Evolutionary conservation across 1,284 basidiomycete genomes (phyloP), one percentile per base, ranked within the genome.

Genomic region (Entoloma clypeatum): DNA sequence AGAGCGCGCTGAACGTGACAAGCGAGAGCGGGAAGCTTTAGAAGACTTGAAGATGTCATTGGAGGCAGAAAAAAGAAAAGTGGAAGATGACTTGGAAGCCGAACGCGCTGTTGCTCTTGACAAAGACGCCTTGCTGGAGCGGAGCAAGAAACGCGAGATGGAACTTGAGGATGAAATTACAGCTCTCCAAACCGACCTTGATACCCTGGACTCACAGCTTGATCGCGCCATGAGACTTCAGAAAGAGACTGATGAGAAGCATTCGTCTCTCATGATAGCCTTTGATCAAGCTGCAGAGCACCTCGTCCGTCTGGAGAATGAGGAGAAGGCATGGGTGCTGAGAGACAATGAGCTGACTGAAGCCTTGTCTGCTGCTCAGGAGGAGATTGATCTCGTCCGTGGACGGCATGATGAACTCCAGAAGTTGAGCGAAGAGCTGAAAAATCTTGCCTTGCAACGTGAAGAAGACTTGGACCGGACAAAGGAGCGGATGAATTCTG

Each of bases 231-330:
- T 91, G 57, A 71, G 78, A 45, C 70, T 83, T 41, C 82, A 89
- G 57, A 84, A 82, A 58, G 83, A 88, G 53, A 77, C 74, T 36
- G 86, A 92, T 47, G 82, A 87, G 57, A 86, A 88, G 53, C 79
- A 86, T 49, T 75, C 81, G 45, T 74, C 79, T 11, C 70, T 92
- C 37, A 72, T 79, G 17, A 65, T 74, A 38, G 81, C 86, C 14
- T 89, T 92, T 53, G 83, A 91, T 44, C 77, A 89, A 50, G 86
- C 92, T 9, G 85, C 89, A 0, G 84, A 88, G 47, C 87, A 92
- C 55, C 75, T 94, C 11, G 80, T 86, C 4, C 73, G 82, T 2
- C 66, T 95, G 31, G 91, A 94, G 64, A 67, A 69, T 43, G 85
- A 92, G 52, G 80, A 88, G 54, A 77, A 79, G 43, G 76, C 78